Evolutionary conservation across 73 alveolate species (phyloP).

Genomic region (Symbiodinium natans): DNA sequence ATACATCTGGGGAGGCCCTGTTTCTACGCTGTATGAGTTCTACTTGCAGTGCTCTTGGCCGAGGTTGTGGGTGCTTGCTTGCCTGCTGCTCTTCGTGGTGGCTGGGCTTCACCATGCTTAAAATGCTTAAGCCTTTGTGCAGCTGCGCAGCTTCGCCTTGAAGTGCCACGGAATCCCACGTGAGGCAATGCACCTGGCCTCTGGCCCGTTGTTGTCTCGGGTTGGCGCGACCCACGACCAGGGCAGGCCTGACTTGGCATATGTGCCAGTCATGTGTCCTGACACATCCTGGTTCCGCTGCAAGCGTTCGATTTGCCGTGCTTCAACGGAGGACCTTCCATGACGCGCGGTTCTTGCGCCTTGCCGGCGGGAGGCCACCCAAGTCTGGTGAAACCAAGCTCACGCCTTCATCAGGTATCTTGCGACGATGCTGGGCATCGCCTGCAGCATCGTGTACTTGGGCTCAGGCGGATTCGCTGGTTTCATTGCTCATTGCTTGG

Average conservation of each 20-base stretch:
- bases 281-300: neutral
- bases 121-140: no score
- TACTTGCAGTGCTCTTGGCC: neutral
- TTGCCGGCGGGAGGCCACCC: neutral
- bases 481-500: no score
- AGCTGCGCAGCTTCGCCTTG: no score
- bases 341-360: slow-evolving; percentile 33
- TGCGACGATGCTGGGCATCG: slow-evolving; percentile 39
- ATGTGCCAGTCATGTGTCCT: neutral
- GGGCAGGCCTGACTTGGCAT: neutral
- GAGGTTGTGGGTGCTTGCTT: neutral
- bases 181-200: neutral
- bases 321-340: slow-evolving; percentile 51
- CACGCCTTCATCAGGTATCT: neutral
- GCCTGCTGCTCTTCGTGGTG: slow-evolving; percentile 5
- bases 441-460: slow-evolving; percentile 62
- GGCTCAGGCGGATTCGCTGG: slow-evolving; percentile 2
- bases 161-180: neutral
- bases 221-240: neutral
- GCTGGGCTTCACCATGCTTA: neutral
- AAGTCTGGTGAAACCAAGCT: neutral
- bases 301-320: no score
- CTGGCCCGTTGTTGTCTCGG: neutral
- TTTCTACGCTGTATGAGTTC: neutral
- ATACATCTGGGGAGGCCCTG: no score